These are phyloP conservation scores for Pouteria campechiana DNA, from an alignment of 179 eudicot genomes.

Conservation along the genomic window DNA sequence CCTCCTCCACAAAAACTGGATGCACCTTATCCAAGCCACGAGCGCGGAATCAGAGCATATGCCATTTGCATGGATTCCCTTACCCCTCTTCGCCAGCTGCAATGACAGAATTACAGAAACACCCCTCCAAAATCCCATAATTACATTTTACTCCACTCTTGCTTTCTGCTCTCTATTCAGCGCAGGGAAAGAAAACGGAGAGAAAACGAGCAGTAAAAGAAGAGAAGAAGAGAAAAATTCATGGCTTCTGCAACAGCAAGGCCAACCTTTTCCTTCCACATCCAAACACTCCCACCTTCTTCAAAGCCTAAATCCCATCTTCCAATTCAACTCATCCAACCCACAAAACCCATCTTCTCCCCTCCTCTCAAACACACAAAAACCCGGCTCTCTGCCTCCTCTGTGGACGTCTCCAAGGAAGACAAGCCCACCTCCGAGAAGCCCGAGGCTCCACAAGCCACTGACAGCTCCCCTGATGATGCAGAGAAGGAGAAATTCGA, in stretches of 20 bases:
- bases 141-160: no score
- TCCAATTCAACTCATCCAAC: conserved; percentile 2
- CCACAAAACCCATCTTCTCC: conserved; percentile 9
- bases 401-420: conserved; percentile 77
- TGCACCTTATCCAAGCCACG: no score
- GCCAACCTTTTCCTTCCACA: conserved; percentile 29
- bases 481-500: conserved; percentile 21
- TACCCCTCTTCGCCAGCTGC: no score
- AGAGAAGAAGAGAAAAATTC: neutral
- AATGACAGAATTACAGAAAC: no score
- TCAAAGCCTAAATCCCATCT: conserved; percentile 24
- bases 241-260: conserved; percentile 34
- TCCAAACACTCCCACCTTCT: conserved; percentile 16
- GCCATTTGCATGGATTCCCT: no score
- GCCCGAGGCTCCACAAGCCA: conserved; percentile 15
- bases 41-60: no score
- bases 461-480: no score
- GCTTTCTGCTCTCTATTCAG: no score
- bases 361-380: conserved; percentile 9
- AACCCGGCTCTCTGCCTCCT: conserved; percentile 19
- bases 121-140: no score
- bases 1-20: no score
- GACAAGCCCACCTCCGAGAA: conserved; percentile 55
- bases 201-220: no score
- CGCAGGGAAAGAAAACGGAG: no score